phyloP scores from a whole-genome alignment of 805 yeast species.

The Cyberlindnera maclurae region DNA sequence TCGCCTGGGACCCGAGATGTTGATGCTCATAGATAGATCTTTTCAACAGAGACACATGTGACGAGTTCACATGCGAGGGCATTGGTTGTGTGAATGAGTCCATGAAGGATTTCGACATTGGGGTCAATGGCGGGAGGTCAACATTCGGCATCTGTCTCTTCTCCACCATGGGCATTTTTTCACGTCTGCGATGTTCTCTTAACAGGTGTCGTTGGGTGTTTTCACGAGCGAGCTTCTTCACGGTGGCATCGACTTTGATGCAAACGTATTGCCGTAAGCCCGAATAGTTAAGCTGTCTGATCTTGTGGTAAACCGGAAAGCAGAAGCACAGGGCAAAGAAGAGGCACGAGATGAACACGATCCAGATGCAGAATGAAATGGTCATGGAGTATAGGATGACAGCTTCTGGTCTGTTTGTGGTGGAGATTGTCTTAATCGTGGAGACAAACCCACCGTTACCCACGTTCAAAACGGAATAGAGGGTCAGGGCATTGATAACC shows the following conservation, averaged over 20 bases:
- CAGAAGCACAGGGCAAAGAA: conserved; percentile 45
- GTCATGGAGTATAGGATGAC: conserved; percentile 71
- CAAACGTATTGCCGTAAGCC: conserved; percentile 58
- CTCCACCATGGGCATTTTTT: conserved; percentile 1
- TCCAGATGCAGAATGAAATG: conserved; percentile 68
- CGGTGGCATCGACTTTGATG: conserved; percentile 47
- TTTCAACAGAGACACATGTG: conserved; percentile 4
- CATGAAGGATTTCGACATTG: conserved; percentile 4
- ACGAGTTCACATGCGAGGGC: conserved; percentile 2
- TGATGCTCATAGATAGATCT: not conserved
- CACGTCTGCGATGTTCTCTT: conserved; percentile 6
- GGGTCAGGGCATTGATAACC: conserved; percentile 70
- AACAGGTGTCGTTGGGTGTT: conserved; percentile 10
- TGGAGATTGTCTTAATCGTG: conserved; percentile 52
- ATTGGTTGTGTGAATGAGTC: conserved; percentile 6
- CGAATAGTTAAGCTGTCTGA: conserved; percentile 31
- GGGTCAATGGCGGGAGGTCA: conserved; percentile 3
- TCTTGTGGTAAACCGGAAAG: conserved; percentile 43
- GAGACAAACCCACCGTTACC: conserved; percentile 25
- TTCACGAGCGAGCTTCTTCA: conserved; percentile 41
- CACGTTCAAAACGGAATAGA: conserved; percentile 38
- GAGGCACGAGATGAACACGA: conserved; percentile 53
- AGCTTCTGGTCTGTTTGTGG: conserved; percentile 55
- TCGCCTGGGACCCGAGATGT: too few species aligned
- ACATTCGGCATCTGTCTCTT: conserved; percentile 1